Conservation (phyloP, 208 protist genomes). For the Leishmania amazonensis region DNA sequence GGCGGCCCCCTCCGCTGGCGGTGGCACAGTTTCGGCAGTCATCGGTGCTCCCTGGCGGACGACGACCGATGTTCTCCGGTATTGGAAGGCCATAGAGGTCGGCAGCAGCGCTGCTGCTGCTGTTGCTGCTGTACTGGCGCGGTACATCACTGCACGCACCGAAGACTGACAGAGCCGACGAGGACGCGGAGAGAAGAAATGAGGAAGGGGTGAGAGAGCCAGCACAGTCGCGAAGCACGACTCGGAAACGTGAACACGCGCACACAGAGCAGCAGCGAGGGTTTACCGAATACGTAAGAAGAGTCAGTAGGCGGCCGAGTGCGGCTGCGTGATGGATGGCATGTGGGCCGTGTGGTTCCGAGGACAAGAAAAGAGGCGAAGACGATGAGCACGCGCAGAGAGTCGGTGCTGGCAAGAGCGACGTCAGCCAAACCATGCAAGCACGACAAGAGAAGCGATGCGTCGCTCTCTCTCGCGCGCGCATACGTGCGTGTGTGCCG, state of each 20-base stretch:
- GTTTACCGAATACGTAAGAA: background rate
- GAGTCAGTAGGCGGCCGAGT: background rate
- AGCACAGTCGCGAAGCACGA: background rate
- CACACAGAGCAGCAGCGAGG: background rate
- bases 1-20: background rate
- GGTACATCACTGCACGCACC: slow-evolving; percentile 4
- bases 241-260: background rate
- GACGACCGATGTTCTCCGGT: background rate
- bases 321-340: background rate
- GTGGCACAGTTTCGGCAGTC: background rate
- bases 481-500: background rate
- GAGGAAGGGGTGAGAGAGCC: background rate
- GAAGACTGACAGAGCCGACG: background rate
- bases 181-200: background rate
- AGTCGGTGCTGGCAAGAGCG: background rate
- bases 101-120: slow-evolving; percentile 9
- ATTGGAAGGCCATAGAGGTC: slow-evolving; percentile 12
- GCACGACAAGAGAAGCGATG: background rate
- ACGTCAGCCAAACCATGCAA: background rate
- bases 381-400: background rate
- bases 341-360: background rate
- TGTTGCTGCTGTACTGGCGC: background rate
- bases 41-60: background rate
- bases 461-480: background rate
- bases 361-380: background rate